Evolutionary conservation across 2,329 filamentous ascomycete species (phyloP), one percentile per base, ranked within the genome.

Genomic region (Fonsecaea pugnacius): DNA sequence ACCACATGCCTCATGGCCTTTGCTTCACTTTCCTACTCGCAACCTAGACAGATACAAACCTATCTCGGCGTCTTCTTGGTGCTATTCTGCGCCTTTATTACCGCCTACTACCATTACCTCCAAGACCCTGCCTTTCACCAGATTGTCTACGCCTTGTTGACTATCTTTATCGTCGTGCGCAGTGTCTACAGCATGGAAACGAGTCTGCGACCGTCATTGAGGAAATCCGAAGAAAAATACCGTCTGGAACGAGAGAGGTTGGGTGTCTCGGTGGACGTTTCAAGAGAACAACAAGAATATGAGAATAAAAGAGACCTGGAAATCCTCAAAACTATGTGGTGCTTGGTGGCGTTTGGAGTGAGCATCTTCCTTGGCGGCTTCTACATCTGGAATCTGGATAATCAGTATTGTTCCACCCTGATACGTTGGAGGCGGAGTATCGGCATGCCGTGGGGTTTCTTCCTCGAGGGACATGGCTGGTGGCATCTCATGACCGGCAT

Each of bases 51-150:
- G 3, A 81, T 85, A 65, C 83, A 85, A 1, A 70, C 81, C 1
- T 63, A 83, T 12, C 79, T 92, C 8, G 90, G 82, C 7, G 46
- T 87, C 4, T 80, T 80, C 14, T 81, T 91, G 9, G 73, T 86
- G 5, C 77, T 77, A 9, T 75, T 88, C 33, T 82, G 85, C n/a
- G 76, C 79, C 40, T 89, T 88, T 72, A 93, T 96, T 75, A 95
- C 91, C 14, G 81, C 90, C 46, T 86, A 90, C 76, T 96, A 96
- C 77, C 90, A 92, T 73, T 87, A 91, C 67, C 86, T 92, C 16
- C 91, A 93, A 73, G 88, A 96, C 69, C 91, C 92, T 0, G 81
- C 86, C 1, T 96, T 96, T 75, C 92, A 96, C 77, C 91, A 96
- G 74, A 88, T 87, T 66, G 89, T 89, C 4, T 96, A 92, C 71